Conservation (phyloP, 805 yeast genomes). For the Tetrapisispora fleetii region DNA sequence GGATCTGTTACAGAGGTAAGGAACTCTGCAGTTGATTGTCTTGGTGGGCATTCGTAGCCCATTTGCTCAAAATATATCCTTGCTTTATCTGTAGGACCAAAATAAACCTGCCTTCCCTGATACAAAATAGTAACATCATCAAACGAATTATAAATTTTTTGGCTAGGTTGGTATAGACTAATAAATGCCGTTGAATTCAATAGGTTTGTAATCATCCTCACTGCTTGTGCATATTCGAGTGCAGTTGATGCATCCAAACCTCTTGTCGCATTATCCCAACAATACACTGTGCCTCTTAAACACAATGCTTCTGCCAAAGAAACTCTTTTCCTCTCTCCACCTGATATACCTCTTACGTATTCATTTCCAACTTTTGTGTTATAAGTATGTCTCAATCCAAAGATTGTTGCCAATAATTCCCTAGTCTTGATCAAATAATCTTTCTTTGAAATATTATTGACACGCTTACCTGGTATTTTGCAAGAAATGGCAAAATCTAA, state of each 20-base stretch:
- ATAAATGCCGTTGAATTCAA: slow-evolving; percentile 44
- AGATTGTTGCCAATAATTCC: slow-evolving; percentile 35
- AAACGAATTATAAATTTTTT: slow-evolving; percentile 43
- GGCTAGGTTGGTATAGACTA: slow-evolving; percentile 51
- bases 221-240: slow-evolving; percentile 50
- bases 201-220: slow-evolving; percentile 44
- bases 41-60: slow-evolving; percentile 48
- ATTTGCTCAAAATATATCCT: slow-evolving; percentile 42
- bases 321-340: slow-evolving; percentile 66
- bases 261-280: slow-evolving; percentile 71
- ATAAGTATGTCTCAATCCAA: slow-evolving; percentile 50
- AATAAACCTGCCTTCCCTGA: slow-evolving; percentile 46
- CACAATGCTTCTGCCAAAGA: slow-evolving; percentile 54
- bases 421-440: slow-evolving; percentile 33
- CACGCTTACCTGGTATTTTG: slow-evolving; percentile 47
- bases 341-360: slow-evolving; percentile 59
- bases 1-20: slow-evolving; percentile 54
- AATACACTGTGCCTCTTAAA: slow-evolving; percentile 45
- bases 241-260: slow-evolving; percentile 75
- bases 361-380: slow-evolving; percentile 61
- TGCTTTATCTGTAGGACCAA: slow-evolving; percentile 42
- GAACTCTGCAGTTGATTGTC: slow-evolving; percentile 55
- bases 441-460: slow-evolving; percentile 34
- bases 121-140: slow-evolving; percentile 46
- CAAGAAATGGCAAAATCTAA: slow-evolving; percentile 43